A percentile compares a stretch with the other conserved stretches of the same genome.
phyloP scores from a whole-genome alignment of 129 eudicot species.

The Artemisia argyi region DNA sequence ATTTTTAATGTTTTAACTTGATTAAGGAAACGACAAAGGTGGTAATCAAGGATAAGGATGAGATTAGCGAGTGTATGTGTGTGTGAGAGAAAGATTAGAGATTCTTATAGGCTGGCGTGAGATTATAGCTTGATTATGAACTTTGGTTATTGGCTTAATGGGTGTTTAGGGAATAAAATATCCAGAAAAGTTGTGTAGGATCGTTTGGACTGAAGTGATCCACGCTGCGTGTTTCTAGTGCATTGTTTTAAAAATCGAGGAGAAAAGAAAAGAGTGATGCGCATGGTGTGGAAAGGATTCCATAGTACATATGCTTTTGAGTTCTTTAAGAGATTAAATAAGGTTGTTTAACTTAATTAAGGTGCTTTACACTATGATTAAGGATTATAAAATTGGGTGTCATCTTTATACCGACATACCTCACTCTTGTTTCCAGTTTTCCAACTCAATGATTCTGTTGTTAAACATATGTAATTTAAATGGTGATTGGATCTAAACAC shows the following conservation, averaged over 20 bases:
- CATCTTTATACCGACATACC: constrained; percentile 64
- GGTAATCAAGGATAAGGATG: constrained; percentile 57
- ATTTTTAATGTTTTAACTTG: constrained; percentile 30
- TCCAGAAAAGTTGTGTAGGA: constrained; percentile 24
- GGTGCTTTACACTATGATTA: constrained; percentile 26
- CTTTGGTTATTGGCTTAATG: constrained; percentile 24
- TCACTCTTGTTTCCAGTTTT: constrained; percentile 55
- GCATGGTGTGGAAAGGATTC: constrained; percentile 47
- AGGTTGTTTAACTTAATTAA: constrained; percentile 24
- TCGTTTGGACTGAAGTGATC: constrained; percentile 32
- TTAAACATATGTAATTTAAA: constrained; percentile 41
- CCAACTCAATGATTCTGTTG: constrained; percentile 48
- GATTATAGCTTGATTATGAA: constrained; percentile 22
- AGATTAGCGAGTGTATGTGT: constrained; percentile 18
- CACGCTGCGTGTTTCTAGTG: constrained; percentile 16
- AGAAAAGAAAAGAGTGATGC: constrained; percentile 30
- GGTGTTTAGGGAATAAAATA: constrained; percentile 31
- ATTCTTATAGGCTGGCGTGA: constrained; percentile 37
- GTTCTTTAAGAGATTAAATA: constrained; percentile 33
- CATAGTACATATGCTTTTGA: constrained; percentile 34
- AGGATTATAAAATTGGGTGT: constrained; percentile 46
- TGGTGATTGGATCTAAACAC: constrained; percentile 40
- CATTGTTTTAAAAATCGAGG: background rate
- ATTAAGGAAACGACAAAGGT: constrained; percentile 30
- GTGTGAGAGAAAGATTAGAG: constrained; percentile 28